phyloP scores from a whole-genome alignment of 352 stramenopile species.

The Globisporangium recalcitrans region DNA sequence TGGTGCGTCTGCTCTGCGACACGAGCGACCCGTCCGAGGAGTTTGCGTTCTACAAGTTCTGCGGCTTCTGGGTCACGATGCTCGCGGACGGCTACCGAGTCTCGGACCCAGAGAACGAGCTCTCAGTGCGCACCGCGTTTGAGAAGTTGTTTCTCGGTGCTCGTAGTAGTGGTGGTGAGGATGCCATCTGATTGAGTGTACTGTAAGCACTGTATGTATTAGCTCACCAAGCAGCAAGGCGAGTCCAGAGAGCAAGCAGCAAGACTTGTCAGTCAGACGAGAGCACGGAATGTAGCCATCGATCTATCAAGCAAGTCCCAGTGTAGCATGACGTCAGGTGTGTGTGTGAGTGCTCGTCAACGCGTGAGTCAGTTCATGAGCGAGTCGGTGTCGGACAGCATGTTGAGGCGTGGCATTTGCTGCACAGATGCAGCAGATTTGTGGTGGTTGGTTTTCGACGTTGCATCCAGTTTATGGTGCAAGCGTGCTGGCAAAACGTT shows the following conservation, averaged over 20 bases:
- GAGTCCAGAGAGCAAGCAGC: neutral
- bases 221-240: neutral
- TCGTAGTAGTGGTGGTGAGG: neutral
- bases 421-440: too few relatives aligned
- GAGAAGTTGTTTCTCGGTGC: slow-evolving; percentile 35
- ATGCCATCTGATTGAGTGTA: neutral
- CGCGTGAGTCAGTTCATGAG: neutral
- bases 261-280: neutral
- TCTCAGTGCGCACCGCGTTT: slow-evolving; percentile 26
- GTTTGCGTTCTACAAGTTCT: slow-evolving; percentile 45
- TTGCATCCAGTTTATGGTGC: neutral
- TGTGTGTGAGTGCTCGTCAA: neutral
- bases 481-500: neutral
- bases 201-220: neutral
- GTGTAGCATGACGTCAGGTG: neutral
- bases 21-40: slow-evolving; percentile 44
- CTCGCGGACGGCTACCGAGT: slow-evolving; percentile 32
- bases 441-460: too few relatives aligned
- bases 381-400: too few relatives aligned
- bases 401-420: too few relatives aligned
- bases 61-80: slow-evolving; percentile 51
- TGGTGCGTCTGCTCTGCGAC: slow-evolving; percentile 37
- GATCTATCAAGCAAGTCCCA: neutral
- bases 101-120: slow-evolving; percentile 41
- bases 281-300: neutral